Percentiles rank a stretch among this genome's conserved stretches.
phyloP scores from a whole-genome alignment of 2,329 filamentous ascomycete species.

The Aureobasidium sp. region DNA sequence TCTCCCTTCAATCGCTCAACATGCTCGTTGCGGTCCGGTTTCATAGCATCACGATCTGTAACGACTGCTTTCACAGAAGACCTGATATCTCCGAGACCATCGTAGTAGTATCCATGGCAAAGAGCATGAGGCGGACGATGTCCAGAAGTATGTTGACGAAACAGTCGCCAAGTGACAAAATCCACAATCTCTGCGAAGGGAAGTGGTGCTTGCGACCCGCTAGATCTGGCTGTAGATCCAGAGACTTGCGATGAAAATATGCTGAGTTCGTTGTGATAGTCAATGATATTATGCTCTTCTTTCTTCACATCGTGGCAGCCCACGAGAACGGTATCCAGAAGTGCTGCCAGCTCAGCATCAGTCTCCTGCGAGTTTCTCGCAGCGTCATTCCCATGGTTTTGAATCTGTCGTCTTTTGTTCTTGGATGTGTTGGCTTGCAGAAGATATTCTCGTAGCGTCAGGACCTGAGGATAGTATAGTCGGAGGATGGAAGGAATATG shows the following conservation, averaged over 20 bases:
- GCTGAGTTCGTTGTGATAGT: constrained; percentile 31
- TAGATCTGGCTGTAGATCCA: constrained; percentile 22
- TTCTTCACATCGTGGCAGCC: constrained; percentile 44
- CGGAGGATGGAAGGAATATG: constrained; percentile 34
- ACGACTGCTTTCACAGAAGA: constrained; percentile 26
- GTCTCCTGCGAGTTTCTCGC: constrained; percentile 26
- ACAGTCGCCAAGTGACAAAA: constrained; percentile 62
- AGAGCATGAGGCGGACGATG: constrained; percentile 63
- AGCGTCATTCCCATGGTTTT: constrained; percentile 40
- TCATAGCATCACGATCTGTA: constrained; percentile 58
- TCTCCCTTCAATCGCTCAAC: constrained; percentile 57
- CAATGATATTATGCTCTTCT: constrained; percentile 18
- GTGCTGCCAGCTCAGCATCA: constrained; percentile 36
- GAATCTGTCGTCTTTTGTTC: constrained; percentile 38
- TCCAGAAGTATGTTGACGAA: constrained; percentile 45
- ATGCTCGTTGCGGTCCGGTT: constrained; percentile 59
- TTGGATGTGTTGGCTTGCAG: constrained; percentile 62
- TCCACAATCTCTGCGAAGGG: constrained; percentile 32
- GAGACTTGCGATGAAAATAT: constrained; percentile 37
- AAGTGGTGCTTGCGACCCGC: constrained; percentile 15
- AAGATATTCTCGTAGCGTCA: constrained; percentile 63
- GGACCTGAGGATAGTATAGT: constrained; percentile 57
- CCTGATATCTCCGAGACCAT: constrained; percentile 23
- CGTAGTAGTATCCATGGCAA: constrained; percentile 69
- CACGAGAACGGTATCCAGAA: constrained; percentile 65